Base-by-base conservation (phyloP, 2,329 filamentous ascomycete genomes). In the Trichoderma sp. region DNA sequence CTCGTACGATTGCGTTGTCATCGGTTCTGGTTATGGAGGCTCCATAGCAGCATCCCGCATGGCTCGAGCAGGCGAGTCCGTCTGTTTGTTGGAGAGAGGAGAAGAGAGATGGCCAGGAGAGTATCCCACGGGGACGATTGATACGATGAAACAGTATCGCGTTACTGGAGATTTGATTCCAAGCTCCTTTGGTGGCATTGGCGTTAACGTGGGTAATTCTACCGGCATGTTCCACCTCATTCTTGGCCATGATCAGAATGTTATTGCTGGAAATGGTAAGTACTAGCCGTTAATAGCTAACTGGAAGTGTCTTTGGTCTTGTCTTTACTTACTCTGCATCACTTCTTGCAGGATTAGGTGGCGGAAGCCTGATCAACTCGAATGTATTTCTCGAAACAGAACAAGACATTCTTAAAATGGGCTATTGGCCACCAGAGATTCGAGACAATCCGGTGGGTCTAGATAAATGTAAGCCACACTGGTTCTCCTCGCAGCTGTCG, bases 11-110 rank as follows among this genome's bases (percentile, higher is more conserved):
- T 86, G 86, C 49, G 84, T 92, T 13, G 87, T 92, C 35, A 87
- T 92, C 69, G 89, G 90, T 1, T 91, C 88, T 11, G 90, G 90
- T 1, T 92, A 92, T 76, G 90, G 90, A 29, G 89, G 88, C 49
- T 87, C 85, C 29, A 86, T 92, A 24, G 89, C 89, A 3, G 89
- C 89, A 0, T 87, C 87, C 27, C 83, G 89, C 13, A 88, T 91
- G 84, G 86, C 89, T 3, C 83, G 89, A 66, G 76, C 76, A 0
- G 73, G 83, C 2, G 83, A 89, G 75, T 84, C 81, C 2, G 89
- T 92, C 1, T 91, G 88, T 70, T 77, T 92, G 21, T 81, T 92
- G 0, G 90, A 92, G 75, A 81, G 87, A 21, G 90, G 89, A 2
- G 81, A 84, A 68, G 89, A 92, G 77, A 84, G 82, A 71, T 91